Conservation (phyloP, 192 early-diverging fungal species). For the Chytriomyces confervae region DNA sequence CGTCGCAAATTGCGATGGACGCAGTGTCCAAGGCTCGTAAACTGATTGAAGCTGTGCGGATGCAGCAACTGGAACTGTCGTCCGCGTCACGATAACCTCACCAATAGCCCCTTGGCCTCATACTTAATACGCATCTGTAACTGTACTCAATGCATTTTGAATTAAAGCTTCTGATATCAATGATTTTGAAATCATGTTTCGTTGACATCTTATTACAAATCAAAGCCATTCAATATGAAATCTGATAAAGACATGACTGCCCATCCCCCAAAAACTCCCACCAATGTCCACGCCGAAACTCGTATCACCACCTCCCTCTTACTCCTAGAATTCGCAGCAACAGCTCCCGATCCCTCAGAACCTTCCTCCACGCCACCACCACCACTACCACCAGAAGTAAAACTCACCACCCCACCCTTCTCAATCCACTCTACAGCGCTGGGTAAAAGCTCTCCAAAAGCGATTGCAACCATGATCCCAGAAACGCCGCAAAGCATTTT, state of each 20-base stretch:
- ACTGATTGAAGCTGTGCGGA: too few relatives aligned
- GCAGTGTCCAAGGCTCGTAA: too few relatives aligned
- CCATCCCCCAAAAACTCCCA: conserved; percentile 26
- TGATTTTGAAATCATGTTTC: too few relatives aligned
- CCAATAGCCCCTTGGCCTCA: too few relatives aligned
- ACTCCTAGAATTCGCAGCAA: background rate
- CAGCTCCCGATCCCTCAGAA: background rate
- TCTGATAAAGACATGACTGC: conserved; percentile 19
- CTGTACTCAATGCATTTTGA: too few relatives aligned
- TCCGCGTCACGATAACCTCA: too few relatives aligned
- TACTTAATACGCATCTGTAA: too few relatives aligned
- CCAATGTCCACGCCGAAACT: conserved; percentile 25
- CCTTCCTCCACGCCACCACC: too few relatives aligned
- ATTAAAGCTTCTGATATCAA: too few relatives aligned
- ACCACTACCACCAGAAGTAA: background rate
- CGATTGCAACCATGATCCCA: conserved; percentile 43
- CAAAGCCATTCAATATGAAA: conserved; percentile 6
- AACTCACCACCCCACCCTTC: conserved; percentile 25
- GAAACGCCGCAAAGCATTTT: conserved; percentile 28
- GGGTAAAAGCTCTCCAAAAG: conserved; percentile 35
- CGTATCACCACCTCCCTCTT: conserved; percentile 11
- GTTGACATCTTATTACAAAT: too few relatives aligned
- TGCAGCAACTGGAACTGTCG: too few relatives aligned
- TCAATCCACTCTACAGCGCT: conserved; percentile 36
- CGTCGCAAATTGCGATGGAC: too few relatives aligned